Base-by-base conservation (phyloP, 1,284 basidiomycete genomes). In the Ceratorhiza oryzae-sativae region DNA sequence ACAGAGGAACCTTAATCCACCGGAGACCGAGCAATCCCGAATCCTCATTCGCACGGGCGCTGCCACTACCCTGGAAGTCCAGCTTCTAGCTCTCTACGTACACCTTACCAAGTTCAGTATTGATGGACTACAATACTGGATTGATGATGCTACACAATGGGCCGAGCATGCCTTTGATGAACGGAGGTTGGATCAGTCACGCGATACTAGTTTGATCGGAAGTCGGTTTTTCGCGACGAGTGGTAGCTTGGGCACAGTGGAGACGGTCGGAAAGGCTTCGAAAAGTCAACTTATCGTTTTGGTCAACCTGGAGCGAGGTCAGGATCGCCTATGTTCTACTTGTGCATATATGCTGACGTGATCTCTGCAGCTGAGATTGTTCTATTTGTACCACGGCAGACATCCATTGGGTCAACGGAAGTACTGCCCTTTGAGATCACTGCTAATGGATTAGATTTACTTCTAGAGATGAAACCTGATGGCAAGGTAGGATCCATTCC, bases 71-170 rank as follows among this genome's bases (percentile, higher is more conserved):
- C 78, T 88, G 3, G 80, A 82, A 32, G 73, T 90, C 6, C 82
- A 87, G 49, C 80, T 95, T 27, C 92, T 94, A 12, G 89, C 88
- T 1, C 80, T 91, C 4, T 84, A 88, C 76, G 80, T 87, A 23
- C 82, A 86, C 61, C 77, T 95, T 61, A 84, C 86, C 3, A 94
- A 94, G 77, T 77, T 81, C 5, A 75, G 82, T 1, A 79, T 95
- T 8, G 92, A 96, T 77, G 87, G 87, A 12, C 79, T 97, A 18
- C 94, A 96, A 78, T 90, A 90, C 76, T 93, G 92, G 84, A 89
- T 88, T 8, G 95, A 98, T 77, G 94, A 96, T 78, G 79, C 90
- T 25, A 83, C 88, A 4, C 92, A 92, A 77, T 85, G 90, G 73
- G 77, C 89, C 1, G 91, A 82, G 51, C 78, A 78, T 0, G 78